Evolutionary conservation across 495 filamentous ascomycete species (phyloP).

Genomic region (Penicillium cosmopolitanum): DNA sequence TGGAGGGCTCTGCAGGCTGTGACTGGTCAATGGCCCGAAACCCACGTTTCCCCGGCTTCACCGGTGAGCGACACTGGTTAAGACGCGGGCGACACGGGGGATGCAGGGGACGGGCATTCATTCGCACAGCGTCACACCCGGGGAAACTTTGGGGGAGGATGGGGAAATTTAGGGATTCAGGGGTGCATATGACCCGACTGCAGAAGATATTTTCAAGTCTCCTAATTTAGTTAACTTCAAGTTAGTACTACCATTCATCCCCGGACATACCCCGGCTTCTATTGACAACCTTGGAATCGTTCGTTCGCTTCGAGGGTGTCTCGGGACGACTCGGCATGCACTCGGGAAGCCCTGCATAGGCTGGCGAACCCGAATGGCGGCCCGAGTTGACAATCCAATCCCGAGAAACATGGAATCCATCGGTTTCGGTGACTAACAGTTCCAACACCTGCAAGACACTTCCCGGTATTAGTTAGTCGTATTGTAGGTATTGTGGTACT

Average conservation of each 20-base stretch:
- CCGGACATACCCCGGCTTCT: too few relatives aligned
- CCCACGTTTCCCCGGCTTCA: conserved; percentile 30
- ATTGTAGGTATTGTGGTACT: not conserved
- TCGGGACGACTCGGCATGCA: conserved; percentile 4
- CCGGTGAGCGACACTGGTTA: conserved; percentile 36
- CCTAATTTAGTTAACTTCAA: too few relatives aligned
- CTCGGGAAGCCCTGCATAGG: not conserved
- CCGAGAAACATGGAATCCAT: conserved; percentile 2
- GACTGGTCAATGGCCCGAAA: conserved; percentile 23
- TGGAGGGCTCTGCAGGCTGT: conserved; percentile 18
- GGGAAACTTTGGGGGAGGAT: not conserved
- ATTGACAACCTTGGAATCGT: too few relatives aligned
- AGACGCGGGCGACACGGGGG: conserved; percentile 14
- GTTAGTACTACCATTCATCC: too few relatives aligned
- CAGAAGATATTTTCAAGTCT: too few relatives aligned
- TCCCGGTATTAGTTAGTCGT: not conserved
- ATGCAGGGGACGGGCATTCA: conserved; percentile 10
- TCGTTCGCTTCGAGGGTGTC: not conserved
- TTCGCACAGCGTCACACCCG: conserved; percentile 9
- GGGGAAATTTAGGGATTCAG: not conserved
- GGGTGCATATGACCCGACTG: too few relatives aligned
- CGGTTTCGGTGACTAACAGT: conserved; percentile 6
- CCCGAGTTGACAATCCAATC: not conserved
- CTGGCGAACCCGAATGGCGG: not conserved
- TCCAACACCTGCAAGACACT: not conserved